phyloP scores from a whole-genome alignment of 148 eudicot genomes.

The Rhododendron simsii region DNA sequence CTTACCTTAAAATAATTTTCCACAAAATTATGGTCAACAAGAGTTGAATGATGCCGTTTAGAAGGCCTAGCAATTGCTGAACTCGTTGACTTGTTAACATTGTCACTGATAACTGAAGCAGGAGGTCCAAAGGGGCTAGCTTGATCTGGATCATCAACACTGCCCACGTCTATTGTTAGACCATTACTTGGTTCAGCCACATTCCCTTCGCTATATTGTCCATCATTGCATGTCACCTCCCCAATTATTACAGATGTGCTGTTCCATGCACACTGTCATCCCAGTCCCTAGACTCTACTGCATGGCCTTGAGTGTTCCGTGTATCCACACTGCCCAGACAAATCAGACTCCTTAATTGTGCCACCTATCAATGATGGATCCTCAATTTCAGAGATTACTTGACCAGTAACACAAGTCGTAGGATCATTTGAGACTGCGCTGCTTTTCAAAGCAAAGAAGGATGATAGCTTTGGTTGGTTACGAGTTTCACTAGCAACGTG shows the following conservation, averaged over 20 bases:
- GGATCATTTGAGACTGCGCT: slow-evolving; percentile 23
- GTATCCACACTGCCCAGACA: slow-evolving; percentile 26
- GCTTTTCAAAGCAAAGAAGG: slow-evolving; percentile 54
- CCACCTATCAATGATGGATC: slow-evolving; percentile 29
- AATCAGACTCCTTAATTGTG: slow-evolving; percentile 20
- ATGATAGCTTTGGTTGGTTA: slow-evolving; percentile 75
- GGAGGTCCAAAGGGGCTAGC: too few relatives aligned
- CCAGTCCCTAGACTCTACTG: slow-evolving; percentile 12
- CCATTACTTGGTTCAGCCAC: background rate
- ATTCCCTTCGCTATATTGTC: slow-evolving; percentile 23
- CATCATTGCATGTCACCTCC: slow-evolving; percentile 29
- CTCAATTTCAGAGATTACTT: slow-evolving; percentile 29
- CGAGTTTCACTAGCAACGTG: slow-evolving; percentile 53
- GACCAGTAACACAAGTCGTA: slow-evolving; percentile 22
- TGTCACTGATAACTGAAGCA: slow-evolving; percentile 31
- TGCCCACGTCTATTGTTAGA: too few relatives aligned
- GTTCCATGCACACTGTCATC: slow-evolving; percentile 15
- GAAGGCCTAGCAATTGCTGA: slow-evolving; percentile 31
- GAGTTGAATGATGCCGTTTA: slow-evolving; percentile 58
- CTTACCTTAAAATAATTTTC: slow-evolving; percentile 93
- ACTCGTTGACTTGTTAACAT: slow-evolving; percentile 34
- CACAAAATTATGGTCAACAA: slow-evolving; percentile 76
- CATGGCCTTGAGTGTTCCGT: slow-evolving; percentile 25
- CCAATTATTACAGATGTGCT: slow-evolving; percentile 15
- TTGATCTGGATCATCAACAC: too few relatives aligned